Evolutionary conservation across 495 filamentous ascomycete species (phyloP), one percentile per base, ranked within the genome.

Genomic region (Lasiosphaeris hirsuta): DNA sequence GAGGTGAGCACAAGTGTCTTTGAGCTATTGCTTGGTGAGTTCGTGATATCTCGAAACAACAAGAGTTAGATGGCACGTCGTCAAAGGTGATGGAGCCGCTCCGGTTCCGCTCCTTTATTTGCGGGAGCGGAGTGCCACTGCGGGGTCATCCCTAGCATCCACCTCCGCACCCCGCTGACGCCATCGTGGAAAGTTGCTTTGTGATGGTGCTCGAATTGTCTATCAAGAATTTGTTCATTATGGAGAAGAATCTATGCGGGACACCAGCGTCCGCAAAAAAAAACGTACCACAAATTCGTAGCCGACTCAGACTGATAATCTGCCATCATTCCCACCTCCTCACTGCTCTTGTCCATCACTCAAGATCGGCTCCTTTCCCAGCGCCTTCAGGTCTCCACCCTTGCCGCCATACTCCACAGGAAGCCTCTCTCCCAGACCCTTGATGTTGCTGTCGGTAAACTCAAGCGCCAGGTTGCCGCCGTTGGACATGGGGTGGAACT

Each of bases 401-500:
- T 84, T 84, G 33, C 90, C 90, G 52, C 90, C 89, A 69, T 94
- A 94, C 53, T 74, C 77, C 23, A 86, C 86, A 30, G 93, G 64
- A 49, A 95, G 59, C 56, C 79, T 75, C 46, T 84, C 79, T 13
- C 80, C 83, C 18, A 90, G 63, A 0, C 64, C 69, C 13, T 72
- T 54, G 23, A 83, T 69, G 55, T 69, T 72, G 56, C 69, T 77
- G 2, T 70, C 65, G 6, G 46, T 59, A 72, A 87, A 85, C 65
- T 92, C 87, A 18, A 74, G 74, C 11, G 81, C 84, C 40, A 96
- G 75, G 51, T 81, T 81, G n/a, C 67, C 77, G 17, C 90, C 90
- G 64, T 90, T 89, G 35, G 82, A 81, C 75, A 96, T 82, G 51
- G 89, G 87, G 56, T 87, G 86, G 72, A 96, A 90, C 75, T 96